A percentile compares a stretch with the other conserved stretches of the same genome.
phyloP scores from a whole-genome alignment of 805 yeast species.

The Cyberlindnera xylosilytica region DNA sequence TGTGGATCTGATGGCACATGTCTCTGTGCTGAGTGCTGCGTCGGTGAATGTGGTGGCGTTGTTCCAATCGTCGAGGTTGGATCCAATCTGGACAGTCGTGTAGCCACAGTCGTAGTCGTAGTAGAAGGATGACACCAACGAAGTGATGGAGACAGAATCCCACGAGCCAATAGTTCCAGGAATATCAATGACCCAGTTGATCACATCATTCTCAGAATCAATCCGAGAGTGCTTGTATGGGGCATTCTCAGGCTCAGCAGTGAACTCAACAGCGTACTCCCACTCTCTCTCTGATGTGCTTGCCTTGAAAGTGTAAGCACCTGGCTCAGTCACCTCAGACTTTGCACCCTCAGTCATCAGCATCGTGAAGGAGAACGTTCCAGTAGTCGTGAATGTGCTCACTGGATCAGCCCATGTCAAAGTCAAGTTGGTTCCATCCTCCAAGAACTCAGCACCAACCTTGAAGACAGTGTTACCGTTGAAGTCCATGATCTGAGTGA shows the following conservation, averaged over 20 bases:
- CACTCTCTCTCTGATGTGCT: background rate
- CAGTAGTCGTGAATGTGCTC: background rate
- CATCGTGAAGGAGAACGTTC: background rate
- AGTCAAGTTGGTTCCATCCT: background rate
- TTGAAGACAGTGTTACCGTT: background rate
- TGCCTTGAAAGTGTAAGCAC: background rate
- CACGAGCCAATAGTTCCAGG: slow-evolving; percentile 2
- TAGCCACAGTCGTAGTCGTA: background rate
- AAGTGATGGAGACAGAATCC: slow-evolving; percentile 1
- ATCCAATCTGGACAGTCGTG: slow-evolving; percentile 1
- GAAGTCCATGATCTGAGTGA: background rate
- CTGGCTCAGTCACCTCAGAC: background rate
- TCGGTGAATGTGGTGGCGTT: slow-evolving; percentile 1
- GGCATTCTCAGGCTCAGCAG: background rate
- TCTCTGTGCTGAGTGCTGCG: background rate
- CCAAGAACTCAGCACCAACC: background rate
- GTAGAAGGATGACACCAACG: background rate
- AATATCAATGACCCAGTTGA: slow-evolving; percentile 2
- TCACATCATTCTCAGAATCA: background rate
- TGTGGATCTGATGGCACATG: background rate
- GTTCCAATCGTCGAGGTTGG: background rate
- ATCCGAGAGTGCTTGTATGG: background rate
- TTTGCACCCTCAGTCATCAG: background rate
- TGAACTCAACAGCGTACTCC: background rate
- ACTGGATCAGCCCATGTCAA: background rate